Evolutionary conservation across 495 filamentous ascomycete genomes (phyloP).

Genomic region (Hamigera avellanea): DNA sequence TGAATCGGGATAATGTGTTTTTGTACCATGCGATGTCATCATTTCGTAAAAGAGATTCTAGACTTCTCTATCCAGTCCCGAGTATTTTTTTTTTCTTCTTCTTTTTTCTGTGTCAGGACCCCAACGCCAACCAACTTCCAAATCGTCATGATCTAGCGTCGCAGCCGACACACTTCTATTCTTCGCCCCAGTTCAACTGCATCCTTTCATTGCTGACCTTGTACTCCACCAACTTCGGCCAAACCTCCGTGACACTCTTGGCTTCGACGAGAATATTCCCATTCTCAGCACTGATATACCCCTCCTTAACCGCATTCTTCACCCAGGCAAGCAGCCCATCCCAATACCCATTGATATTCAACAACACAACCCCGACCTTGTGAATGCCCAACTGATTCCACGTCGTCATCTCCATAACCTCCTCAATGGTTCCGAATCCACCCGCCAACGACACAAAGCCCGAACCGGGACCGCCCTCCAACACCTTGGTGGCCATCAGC

Average conservation of each 20-base stretch:
- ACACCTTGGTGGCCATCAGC: conserved; percentile 80
- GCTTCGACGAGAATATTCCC: conserved; percentile 69
- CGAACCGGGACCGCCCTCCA: conserved; percentile 65
- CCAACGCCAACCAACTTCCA: too few species aligned
- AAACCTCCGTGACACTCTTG: conserved; percentile 54
- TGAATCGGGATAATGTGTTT: neutral
- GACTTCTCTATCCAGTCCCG: neutral
- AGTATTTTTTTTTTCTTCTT: neutral
- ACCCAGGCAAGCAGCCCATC: conserved; percentile 80
- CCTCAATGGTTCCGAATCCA: conserved; percentile 91
- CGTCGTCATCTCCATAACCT: conserved; percentile 90
- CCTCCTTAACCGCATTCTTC: conserved; percentile 58
- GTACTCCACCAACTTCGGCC: conserved; percentile 61
- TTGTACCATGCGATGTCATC: conserved; percentile 1
- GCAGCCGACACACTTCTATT: conserved; percentile 24
- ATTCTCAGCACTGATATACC: conserved; percentile 62
- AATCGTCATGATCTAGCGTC: neutral
- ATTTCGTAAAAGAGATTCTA: conserved; percentile 3
- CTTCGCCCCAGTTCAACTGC: conserved; percentile 69
- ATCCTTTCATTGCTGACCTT: conserved; percentile 59
- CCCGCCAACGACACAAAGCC: conserved; percentile 87
- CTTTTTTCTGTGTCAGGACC: too few species aligned
- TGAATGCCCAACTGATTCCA: conserved; percentile 99
- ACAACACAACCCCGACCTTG: conserved; percentile 61
- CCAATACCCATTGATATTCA: conserved; percentile 86